Evolutionary conservation across 192 early-diverging fungal species (phyloP).

Genomic region (Coemansia sp.): DNA sequence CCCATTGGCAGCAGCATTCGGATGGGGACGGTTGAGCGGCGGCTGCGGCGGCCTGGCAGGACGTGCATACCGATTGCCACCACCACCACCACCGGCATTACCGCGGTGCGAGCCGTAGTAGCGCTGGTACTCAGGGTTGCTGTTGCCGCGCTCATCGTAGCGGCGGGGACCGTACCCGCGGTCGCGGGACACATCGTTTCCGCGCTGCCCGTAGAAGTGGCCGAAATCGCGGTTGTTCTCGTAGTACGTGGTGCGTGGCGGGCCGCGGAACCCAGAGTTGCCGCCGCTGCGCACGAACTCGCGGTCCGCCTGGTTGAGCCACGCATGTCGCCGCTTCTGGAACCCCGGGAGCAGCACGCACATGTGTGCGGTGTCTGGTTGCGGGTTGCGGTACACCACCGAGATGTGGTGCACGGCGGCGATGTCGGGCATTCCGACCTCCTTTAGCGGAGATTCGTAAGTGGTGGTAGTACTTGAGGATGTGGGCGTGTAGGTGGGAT

Average conservation of each 20-base stretch:
- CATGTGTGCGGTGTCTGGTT: slow-evolving; percentile 26
- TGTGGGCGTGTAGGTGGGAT: slow-evolving; percentile 57
- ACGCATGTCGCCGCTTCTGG: slow-evolving; percentile 20
- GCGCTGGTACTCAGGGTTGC: slow-evolving; percentile 27
- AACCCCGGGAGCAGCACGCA: slow-evolving; percentile 49
- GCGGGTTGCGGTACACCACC: slow-evolving; percentile 47
- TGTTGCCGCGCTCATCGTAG: slow-evolving; percentile 49
- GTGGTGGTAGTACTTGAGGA: slow-evolving; percentile 12
- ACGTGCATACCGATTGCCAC: neutral
- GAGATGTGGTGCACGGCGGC: slow-evolving; percentile 65
- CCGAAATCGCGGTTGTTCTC: slow-evolving; percentile 48
- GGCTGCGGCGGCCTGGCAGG: slow-evolving; percentile 4
- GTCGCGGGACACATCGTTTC: slow-evolving; percentile 49
- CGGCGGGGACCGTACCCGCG: slow-evolving; percentile 47
- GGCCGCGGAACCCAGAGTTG: slow-evolving; percentile 27
- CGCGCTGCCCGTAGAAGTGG: slow-evolving; percentile 51
- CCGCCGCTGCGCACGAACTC: slow-evolving; percentile 49
- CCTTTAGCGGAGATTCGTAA: slow-evolving; percentile 60
- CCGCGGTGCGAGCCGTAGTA: slow-evolving; percentile 16
- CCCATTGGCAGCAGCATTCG: neutral
- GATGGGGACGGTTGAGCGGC: neutral
- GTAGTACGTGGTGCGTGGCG: slow-evolving; percentile 17
- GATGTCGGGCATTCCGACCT: slow-evolving; percentile 59
- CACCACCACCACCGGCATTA: neutral
- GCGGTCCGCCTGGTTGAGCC: slow-evolving; percentile 28